These are phyloP conservation scores for Neurospora terricola DNA, from an alignment of 495 filamentous ascomycete species.

Conservation along the genomic window DNA sequence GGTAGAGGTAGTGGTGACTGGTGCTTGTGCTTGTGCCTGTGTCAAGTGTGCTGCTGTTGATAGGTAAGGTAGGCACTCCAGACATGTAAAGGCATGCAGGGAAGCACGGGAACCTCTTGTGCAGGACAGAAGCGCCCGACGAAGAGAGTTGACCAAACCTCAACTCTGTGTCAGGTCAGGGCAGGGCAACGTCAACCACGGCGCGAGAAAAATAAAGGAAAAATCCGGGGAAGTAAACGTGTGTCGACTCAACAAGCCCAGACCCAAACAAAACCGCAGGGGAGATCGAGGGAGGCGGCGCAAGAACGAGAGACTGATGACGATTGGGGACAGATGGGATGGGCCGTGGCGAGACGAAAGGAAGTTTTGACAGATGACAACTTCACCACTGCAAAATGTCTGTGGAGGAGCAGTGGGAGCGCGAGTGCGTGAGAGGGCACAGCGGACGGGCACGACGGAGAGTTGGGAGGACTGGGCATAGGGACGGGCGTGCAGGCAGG, in stretches of 20 bases:
- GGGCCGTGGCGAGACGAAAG: constrained; percentile 17
- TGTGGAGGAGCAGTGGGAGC: background rate
- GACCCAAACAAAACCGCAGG: constrained; percentile 3
- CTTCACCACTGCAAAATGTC: background rate
- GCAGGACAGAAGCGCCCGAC: background rate
- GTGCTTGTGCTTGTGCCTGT: background rate
- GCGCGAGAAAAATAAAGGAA: background rate
- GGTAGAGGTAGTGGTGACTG: background rate
- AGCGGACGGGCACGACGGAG: background rate
- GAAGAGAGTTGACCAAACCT: background rate
- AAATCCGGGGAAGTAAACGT: background rate
- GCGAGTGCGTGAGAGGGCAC: background rate
- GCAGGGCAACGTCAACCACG: background rate
- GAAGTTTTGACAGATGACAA: background rate
- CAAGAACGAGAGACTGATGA: constrained; percentile 34
- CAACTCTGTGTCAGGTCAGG: background rate
- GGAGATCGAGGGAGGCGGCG: constrained; percentile 18
- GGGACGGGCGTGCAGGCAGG: background rate
- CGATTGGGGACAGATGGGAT: constrained; percentile 26
- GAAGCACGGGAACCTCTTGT: background rate
- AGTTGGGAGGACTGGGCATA: background rate
- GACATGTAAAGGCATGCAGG: background rate
- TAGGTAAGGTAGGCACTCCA: background rate
- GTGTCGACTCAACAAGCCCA: background rate
- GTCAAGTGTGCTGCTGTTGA: background rate